phyloP scores from a whole-genome alignment of 179 eudicot genomes.

The Silene vulgaris region DNA sequence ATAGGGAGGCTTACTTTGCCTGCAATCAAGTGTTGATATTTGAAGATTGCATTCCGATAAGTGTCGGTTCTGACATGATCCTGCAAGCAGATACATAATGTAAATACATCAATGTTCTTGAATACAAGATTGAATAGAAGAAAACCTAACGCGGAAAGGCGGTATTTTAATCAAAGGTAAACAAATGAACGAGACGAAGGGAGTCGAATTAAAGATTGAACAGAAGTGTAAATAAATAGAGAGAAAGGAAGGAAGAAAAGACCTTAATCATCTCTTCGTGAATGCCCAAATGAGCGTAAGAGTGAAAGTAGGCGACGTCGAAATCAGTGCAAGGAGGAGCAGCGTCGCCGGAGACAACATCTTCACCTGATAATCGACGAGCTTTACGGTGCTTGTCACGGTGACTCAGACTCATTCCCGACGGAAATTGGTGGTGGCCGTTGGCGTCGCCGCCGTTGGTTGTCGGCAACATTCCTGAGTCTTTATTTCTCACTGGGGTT shows the following conservation, averaged over 20 bases:
- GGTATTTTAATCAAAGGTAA: too few species aligned
- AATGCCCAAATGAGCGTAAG: constrained; percentile 90
- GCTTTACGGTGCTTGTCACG: constrained; percentile 18
- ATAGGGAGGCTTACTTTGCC: constrained; percentile 64
- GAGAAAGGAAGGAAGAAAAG: too few species aligned
- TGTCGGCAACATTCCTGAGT: background rate
- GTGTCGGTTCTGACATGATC: constrained; percentile 88
- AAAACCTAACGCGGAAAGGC: too few species aligned
- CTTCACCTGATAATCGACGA: constrained; percentile 19
- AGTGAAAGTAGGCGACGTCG: constrained; percentile 83
- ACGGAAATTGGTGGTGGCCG: constrained; percentile 18
- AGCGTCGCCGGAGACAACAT: constrained; percentile 19
- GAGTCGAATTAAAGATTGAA: too few species aligned
- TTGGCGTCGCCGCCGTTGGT: constrained; percentile 18
- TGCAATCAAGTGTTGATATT: constrained; percentile 56
- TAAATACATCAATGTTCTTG: too few species aligned
- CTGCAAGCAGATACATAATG: constrained; percentile 36
- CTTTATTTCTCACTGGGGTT: background rate
- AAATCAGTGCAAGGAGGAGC: constrained; percentile 66
- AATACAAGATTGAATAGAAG: too few species aligned
- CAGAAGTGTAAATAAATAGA: too few species aligned
- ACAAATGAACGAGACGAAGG: too few species aligned
- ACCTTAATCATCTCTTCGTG: constrained; percentile 99
- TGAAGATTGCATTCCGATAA: constrained; percentile 77
- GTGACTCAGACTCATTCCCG: background rate